Evolutionary conservation across 2,329 filamentous ascomycete genomes (phyloP), one percentile per base, ranked within the genome.

Genomic region (Pestalotiopsis sp.): DNA sequence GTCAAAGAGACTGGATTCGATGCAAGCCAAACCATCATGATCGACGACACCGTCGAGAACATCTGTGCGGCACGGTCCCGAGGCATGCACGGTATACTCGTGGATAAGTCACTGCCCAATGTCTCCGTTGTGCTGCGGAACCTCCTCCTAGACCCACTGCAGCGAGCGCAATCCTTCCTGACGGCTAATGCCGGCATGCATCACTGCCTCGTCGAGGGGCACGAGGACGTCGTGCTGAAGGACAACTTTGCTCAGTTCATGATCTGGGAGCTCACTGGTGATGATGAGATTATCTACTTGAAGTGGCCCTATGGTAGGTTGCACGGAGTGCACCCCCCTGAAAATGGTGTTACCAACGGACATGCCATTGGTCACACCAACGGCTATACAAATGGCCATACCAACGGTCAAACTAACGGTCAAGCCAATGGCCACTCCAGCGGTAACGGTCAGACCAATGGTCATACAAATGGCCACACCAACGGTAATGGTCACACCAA

Each of bases 201-300:
- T n/a, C 36, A 73, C 36, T 66, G 66, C 25, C 17, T 66, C 23
- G 49, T 83, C 4, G 78, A 80, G 14, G 75, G 74, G 13, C 75
- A 81, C 66, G 45, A 82, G 52, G 61, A 68, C 17, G 11, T 73
- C n/a, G 20, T 60, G 11, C 45, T 72, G 4, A 73, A 73, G n/a
- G 78, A 80, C 12, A 75, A 74, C 4, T 78, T 84, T 60, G 72
- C 74, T 12, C 76, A 79, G 65, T 75, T 81, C 2, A 74, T 84
- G 11, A 82, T 81, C 12, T 78, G 78, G 69, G 83, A 84, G 67
- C 79, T 73, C 2, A 72, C 70, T 0, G 72, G 70, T 12, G 66
- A 75, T 20, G 69, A 36, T 23, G 40, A 63, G 20, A 11, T 74
- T 0, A 61, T 75, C n/a, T 74, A 72, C 49, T 41, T 75, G 7